phyloP scores from a whole-genome alignment of 2,329 filamentous ascomycete species.

The Penicillium sp. region DNA sequence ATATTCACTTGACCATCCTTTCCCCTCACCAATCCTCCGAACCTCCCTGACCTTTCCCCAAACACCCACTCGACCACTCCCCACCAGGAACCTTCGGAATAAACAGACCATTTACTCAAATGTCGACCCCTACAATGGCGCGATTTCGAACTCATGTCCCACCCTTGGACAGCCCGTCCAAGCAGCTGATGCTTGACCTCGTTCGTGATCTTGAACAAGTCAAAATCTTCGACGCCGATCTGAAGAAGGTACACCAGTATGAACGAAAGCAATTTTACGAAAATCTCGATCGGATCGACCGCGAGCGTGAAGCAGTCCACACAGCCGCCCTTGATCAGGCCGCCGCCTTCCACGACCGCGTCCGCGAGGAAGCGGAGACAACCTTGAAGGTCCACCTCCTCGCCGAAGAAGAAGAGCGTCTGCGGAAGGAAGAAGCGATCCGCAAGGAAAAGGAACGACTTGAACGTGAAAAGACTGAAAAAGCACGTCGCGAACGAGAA shows the following conservation, averaged over 20 bases:
- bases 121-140: constrained; percentile 25
- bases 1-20: not conserved
- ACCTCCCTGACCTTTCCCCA: not conserved
- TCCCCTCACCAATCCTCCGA: not conserved
- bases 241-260: constrained; percentile 46
- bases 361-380: constrained; percentile 57
- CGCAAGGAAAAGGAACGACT: constrained; percentile 36
- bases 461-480: constrained; percentile 36
- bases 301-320: constrained; percentile 64
- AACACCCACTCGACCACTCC: not conserved
- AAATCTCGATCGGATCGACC: constrained; percentile 61
- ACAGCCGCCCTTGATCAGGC: constrained; percentile 66
- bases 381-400: constrained; percentile 51
- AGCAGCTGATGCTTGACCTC: constrained; percentile 43
- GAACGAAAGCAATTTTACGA: constrained; percentile 52
- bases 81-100: no score
- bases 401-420: constrained; percentile 41
- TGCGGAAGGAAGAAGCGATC: constrained; percentile 38
- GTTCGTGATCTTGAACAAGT: constrained; percentile 43
- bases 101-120: not conserved
- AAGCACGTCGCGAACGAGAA: constrained; percentile 35
- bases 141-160: constrained; percentile 30
- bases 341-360: constrained; percentile 64
- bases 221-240: constrained; percentile 42
- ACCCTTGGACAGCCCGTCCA: constrained; percentile 41